Percentiles rank a stretch among this genome's conserved stretches.
phyloP scores from a whole-genome alignment of 495 filamentous ascomycete species.

The Halenospora varia region DNA sequence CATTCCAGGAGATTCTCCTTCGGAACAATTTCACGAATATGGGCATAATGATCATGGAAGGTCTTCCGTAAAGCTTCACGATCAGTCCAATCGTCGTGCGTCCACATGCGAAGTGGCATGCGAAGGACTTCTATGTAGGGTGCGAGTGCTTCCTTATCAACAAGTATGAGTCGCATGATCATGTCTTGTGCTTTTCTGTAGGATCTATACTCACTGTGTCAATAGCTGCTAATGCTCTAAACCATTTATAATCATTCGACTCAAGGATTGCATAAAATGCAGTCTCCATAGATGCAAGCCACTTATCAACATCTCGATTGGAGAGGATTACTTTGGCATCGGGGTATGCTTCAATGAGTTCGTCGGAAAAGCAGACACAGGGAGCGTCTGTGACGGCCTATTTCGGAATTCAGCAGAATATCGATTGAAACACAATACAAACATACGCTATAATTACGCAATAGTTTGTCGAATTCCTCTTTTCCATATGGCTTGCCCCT shows the following conservation, averaged over 20 bases:
- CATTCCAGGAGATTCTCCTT: conserved; percentile 37
- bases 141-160: too few species aligned
- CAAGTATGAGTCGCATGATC: too few species aligned
- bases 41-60: too few species aligned
- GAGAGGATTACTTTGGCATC: conserved; percentile 43
- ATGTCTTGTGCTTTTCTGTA: too few species aligned
- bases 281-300: conserved; percentile 33
- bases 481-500: too few species aligned
- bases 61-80: too few species aligned
- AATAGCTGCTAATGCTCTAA: background rate
- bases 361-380: conserved; percentile 29
- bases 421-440: too few species aligned
- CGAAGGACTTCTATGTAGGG: too few species aligned
- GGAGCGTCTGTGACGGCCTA: conserved; percentile 35
- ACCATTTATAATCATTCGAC: background rate
- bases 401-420: background rate
- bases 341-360: conserved; percentile 43
- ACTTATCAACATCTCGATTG: conserved; percentile 31
- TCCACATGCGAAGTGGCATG: too few species aligned
- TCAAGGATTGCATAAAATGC: conserved; percentile 5
- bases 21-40: conserved; percentile 36
- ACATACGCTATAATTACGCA: background rate
- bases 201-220: background rate
- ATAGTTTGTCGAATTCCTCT: background rate
- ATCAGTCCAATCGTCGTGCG: too few species aligned